Base-by-base conservation (phyloP, 345 rosid species). In the Stellera chamaejasme region DNA sequence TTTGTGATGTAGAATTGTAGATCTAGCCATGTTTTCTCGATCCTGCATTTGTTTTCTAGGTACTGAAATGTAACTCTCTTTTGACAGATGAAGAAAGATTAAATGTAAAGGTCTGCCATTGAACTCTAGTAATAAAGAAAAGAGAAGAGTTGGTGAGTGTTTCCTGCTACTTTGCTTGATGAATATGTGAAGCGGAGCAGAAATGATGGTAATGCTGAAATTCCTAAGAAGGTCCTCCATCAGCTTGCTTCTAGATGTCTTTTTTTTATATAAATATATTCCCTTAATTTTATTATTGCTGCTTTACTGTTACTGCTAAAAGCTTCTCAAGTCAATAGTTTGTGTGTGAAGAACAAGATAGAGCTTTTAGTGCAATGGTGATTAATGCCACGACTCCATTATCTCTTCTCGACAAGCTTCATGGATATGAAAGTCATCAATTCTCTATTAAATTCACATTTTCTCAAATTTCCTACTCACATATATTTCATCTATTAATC, bases 321-420 rank as follows among this genome's bases (percentile, higher is more conserved):
- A 84, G 92, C 96, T 54, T 88, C 88, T 43, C 96, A 86, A 61
- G 98, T 88, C 76, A 92, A 92, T 72, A 65, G 72, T 92, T 92
- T 60, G 93, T 92, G 16, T 83, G 98, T 32, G 96, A 92, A 73
- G 90, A 84, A 77, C 96, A 96, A 23, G 88, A 84, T 3, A 77
- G 57, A 70, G 74, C 98, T 0, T 57, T 92, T 47, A 72, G 44
- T 56, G 58, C 65, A 14, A 77, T 86, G 90, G 89, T 82, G 45
- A 71, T n/a, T n/a, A n/a, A 62, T 10, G 78, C 81, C 10, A 75
- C 80, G 28, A 50, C 83, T 73, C 75, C 84, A 41, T 64, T 82
- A 69, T 76, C 74, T 54, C 73, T 92, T 56, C 81, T 86, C 13
- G 69, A 70, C 27, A 80, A 83, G 71, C 87, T 92, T 44, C 62